A percentile compares a stretch with the other conserved stretches of the same genome.
Conservation (phyloP, 2,329 filamentous ascomycete genomes). For the Trichoderma asperellum region DNA sequence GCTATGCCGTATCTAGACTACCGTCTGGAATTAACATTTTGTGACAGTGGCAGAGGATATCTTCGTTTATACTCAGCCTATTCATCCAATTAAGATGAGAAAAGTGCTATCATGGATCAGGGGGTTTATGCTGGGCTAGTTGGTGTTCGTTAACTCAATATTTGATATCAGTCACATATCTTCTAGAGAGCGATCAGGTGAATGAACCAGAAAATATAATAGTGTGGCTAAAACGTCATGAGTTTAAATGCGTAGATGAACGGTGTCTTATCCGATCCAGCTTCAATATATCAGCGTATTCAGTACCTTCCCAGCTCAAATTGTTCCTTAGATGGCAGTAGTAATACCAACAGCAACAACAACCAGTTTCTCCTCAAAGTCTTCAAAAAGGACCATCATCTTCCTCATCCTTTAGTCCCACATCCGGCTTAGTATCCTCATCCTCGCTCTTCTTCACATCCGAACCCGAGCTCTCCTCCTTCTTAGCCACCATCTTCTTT, state of each 20-base stretch:
- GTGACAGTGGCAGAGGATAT: not conserved
- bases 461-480: slow-evolving; percentile 30
- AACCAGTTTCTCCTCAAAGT: not conserved
- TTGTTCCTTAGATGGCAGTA: not conserved
- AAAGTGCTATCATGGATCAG: not conserved
- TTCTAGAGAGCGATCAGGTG: not conserved
- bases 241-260: not conserved
- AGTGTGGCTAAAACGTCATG: too few species aligned
- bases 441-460: slow-evolving; percentile 30
- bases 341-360: not conserved
- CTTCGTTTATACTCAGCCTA: not conserved
- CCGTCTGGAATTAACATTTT: too few species aligned
- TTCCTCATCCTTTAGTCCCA: slow-evolving; percentile 32
- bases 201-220: not conserved
- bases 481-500: slow-evolving; percentile 41
- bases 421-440: slow-evolving; percentile 23
- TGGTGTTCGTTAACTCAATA: not conserved
- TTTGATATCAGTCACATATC: rapidly evolving
- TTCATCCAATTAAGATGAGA: not conserved
- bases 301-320: not conserved
- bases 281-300: not conserved
- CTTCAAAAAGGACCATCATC: not conserved
- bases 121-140: not conserved
- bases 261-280: not conserved
- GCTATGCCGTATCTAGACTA: not conserved